Percentiles rank a stretch among this genome's conserved stretches.
These are phyloP conservation scores for Yamadazyma endophytica DNA, from an alignment of 805 yeast species.

Conservation along the genomic window DNA sequence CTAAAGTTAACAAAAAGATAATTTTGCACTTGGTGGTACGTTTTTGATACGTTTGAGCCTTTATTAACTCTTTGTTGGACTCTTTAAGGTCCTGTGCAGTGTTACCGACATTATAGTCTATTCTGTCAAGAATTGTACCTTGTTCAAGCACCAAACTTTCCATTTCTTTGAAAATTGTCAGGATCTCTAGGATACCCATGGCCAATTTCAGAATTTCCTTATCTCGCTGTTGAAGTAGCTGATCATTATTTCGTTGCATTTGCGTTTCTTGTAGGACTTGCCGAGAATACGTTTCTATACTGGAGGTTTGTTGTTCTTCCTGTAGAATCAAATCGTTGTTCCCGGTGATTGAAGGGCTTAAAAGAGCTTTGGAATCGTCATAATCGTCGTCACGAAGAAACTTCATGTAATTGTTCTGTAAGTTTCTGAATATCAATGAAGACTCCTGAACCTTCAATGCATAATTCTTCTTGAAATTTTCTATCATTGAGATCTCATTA, in stretches of 20 bases:
- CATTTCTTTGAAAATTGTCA: conserved; percentile 89
- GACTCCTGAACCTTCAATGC: conserved; percentile 81
- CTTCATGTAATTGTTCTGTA: conserved; percentile 86
- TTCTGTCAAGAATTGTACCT: conserved; percentile 89
- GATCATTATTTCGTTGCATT: conserved; percentile 15
- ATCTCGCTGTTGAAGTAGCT: conserved; percentile 65
- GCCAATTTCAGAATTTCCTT: conserved; percentile 88
- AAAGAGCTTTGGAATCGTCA: conserved; percentile 14
- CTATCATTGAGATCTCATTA: conserved; percentile 61
- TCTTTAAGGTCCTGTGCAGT: conserved; percentile 72
- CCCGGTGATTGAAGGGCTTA: conserved; percentile 1
- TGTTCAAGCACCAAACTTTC: conserved; percentile 91
- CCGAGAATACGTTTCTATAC: conserved; percentile 34
- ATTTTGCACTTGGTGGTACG: conserved; percentile 88
- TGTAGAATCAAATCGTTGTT: conserved; percentile 12
- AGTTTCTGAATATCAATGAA: conserved; percentile 73
- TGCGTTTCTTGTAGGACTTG: conserved; percentile 25
- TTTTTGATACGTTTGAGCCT: conserved; percentile 79
- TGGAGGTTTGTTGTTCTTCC: conserved; percentile 28
- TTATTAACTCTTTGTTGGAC: conserved; percentile 72
- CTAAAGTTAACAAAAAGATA: conserved; percentile 64
- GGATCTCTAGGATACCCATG: conserved; percentile 88
- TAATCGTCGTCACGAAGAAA: conserved; percentile 75
- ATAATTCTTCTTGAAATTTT: conserved; percentile 76
- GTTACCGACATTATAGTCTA: conserved; percentile 84